A percentile compares a stretch with the other conserved stretches of the same genome.
These are phyloP conservation scores for Cladosporium sp. DNA, from an alignment of 2,329 filamentous ascomycete genomes.

Conservation along the genomic window DNA sequence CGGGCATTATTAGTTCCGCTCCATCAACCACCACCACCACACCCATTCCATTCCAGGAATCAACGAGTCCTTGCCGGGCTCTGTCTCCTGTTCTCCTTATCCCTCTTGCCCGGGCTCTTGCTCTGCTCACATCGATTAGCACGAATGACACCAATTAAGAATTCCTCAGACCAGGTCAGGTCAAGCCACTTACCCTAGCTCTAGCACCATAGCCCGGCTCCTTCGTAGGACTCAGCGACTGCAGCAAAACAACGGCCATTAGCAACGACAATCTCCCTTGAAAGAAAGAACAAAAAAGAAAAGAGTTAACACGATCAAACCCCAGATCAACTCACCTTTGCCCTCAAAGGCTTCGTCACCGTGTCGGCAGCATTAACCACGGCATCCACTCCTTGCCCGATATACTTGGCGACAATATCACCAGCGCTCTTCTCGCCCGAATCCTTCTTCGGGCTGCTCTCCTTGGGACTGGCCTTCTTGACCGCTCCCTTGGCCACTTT, in stretches of 20 bases:
- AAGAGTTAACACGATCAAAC: neutral
- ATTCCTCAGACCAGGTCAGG: too few species aligned
- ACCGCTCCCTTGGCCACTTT: neutral
- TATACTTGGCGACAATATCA: neutral
- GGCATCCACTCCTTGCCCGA: neutral
- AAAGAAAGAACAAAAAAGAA: neutral
- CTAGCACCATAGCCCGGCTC: neutral
- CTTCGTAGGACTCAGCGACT: neutral
- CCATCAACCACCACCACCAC: neutral
- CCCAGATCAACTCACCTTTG: neutral
- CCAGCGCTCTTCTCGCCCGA: neutral
- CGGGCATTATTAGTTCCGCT: neutral
- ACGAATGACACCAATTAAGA: neutral
- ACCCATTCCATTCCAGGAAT: neutral
- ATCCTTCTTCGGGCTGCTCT: neutral
- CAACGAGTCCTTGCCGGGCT: neutral
- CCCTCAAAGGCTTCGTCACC: neutral
- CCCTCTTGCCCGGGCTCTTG: neutral
- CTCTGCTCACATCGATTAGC: neutral
- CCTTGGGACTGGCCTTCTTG: constrained; percentile 3
- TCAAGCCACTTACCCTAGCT: neutral
- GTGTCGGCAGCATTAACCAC: neutral
- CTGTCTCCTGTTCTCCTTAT: constrained; percentile 9
- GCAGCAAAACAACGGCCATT: neutral
- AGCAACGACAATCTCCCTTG: neutral